Evolutionary conservation across 257 asterid species (phyloP).

Genomic region (Anisodus acutangulus): DNA sequence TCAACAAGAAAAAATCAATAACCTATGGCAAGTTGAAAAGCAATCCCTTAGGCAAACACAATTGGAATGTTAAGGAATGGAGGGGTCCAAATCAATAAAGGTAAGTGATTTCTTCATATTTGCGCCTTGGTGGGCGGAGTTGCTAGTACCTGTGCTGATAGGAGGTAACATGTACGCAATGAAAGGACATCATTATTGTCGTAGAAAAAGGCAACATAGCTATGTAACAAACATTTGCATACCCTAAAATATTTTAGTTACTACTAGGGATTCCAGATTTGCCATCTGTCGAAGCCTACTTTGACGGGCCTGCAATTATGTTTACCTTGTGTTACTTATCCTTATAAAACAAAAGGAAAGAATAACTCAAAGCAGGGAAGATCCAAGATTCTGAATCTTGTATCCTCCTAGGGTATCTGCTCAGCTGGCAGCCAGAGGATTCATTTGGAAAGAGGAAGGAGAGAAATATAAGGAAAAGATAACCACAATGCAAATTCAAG

Average conservation of each 20-base stretch:
- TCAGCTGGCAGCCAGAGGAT: not conserved
- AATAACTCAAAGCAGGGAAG: not conserved
- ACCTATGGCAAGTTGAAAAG: not conserved
- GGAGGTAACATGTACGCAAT: not conserved
- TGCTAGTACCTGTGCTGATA: not conserved
- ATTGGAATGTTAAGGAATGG: not conserved
- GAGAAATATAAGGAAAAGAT: slow-evolving; percentile 1
- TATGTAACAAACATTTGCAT: not conserved
- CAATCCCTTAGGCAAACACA: not conserved
- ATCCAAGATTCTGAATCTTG: not conserved
- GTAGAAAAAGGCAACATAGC: not conserved
- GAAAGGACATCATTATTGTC: not conserved
- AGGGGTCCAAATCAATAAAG: not conserved
- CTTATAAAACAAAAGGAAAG: not conserved
- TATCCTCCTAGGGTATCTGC: not conserved
- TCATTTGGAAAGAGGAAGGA: not conserved
- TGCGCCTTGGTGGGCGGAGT: not conserved
- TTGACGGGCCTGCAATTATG: not conserved
- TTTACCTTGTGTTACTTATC: not conserved
- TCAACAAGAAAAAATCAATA: not conserved
- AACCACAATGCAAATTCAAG: not conserved
- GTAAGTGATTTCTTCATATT: not conserved
- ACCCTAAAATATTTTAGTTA: not conserved
- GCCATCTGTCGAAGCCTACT: slow-evolving; percentile 9
- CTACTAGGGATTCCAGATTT: not conserved